Conservation (phyloP, 1,139 yeast species). For the Kurtzmaniella quercitrusa region DNA sequence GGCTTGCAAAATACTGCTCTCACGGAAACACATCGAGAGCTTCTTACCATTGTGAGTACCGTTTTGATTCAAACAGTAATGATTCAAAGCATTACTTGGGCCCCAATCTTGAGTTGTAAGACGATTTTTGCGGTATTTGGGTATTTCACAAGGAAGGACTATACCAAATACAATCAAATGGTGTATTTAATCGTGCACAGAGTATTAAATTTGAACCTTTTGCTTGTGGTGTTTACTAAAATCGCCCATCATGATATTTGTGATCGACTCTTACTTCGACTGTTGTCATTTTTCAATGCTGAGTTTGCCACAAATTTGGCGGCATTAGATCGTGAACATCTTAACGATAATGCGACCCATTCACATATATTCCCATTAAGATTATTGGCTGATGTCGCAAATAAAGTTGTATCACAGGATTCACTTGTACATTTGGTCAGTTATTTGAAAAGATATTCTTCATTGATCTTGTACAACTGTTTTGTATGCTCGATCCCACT, state of each 20-base stretch:
- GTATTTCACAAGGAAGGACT: background rate
- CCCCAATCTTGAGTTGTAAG: slow-evolving; percentile 23
- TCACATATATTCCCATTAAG: background rate
- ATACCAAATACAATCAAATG: background rate
- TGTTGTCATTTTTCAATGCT: slow-evolving; percentile 1
- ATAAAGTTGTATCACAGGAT: background rate
- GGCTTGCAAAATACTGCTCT: slow-evolving; percentile 34
- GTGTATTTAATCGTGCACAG: background rate
- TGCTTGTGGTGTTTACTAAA: slow-evolving; percentile 1
- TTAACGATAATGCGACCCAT: background rate
- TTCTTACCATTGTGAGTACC: slow-evolving; percentile 1
- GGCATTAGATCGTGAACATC: background rate
- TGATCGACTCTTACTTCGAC: background rate
- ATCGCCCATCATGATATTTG: background rate
- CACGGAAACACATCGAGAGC: slow-evolving; percentile 18
- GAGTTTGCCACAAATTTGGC: background rate
- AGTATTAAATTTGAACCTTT: slow-evolving; percentile 1
- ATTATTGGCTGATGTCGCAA: background rate
- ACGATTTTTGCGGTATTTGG: background rate
- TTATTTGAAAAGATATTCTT: slow-evolving; percentile 18
- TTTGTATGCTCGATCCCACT: slow-evolving; percentile 14
- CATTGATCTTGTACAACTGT: slow-evolving; percentile 14
- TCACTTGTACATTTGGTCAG: slow-evolving; percentile 8
- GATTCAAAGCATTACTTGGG: slow-evolving; percentile 32
- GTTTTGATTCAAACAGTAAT: slow-evolving; percentile 27